Evolutionary conservation across 2,329 filamentous ascomycete genomes (phyloP), one percentile per base, ranked within the genome.

Genomic region (Diaporthe destruens): DNA sequence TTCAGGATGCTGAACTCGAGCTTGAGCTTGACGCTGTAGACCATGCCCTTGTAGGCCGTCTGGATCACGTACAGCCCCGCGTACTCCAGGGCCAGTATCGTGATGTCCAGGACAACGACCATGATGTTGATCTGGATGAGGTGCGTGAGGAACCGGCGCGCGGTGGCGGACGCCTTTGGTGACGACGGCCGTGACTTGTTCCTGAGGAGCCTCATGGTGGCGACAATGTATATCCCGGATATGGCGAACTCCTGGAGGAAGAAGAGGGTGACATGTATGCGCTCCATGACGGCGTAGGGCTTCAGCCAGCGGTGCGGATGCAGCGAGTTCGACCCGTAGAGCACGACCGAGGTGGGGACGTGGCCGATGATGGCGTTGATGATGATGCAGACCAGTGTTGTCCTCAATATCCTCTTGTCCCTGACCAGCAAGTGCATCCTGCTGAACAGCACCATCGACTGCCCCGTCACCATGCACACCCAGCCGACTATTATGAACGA

Each of bases 381-480:
- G 68, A 91, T 83, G 71, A 92, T 88, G 82, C 91, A 88, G 71
- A 79, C 83, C 20, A 90, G 82, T 1, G 89, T 84, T 47, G 81
- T 84, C 7, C 82, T 82, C 1, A 90, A 81, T 25, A 86, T 80
- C 18, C 81, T 77, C 7, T 84, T 70, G 80, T 87, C 85, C 11
- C 83, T 84, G 14, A 90, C 84, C 39, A 92, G 84, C n/a, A 92
- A 82, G 76, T 92, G 87, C 18, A 91, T 84, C 32, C 90, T 85
- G 65, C 89, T 91, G 79, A 88, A 90, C 3, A 90, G 81, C 7
- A 90, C 87, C 23, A 89, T 75, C 0, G 86, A 85, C 76, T 90
- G 87, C 3, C 90, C 90, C 20, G 87, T 87, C 11, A 90, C 86
- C 84, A 91, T 89, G 5, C 81, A 76, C 78, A 86, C 87, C 87